Conservation (phyloP, 306 rosid genomes). For the Acmispon strigosus region DNA sequence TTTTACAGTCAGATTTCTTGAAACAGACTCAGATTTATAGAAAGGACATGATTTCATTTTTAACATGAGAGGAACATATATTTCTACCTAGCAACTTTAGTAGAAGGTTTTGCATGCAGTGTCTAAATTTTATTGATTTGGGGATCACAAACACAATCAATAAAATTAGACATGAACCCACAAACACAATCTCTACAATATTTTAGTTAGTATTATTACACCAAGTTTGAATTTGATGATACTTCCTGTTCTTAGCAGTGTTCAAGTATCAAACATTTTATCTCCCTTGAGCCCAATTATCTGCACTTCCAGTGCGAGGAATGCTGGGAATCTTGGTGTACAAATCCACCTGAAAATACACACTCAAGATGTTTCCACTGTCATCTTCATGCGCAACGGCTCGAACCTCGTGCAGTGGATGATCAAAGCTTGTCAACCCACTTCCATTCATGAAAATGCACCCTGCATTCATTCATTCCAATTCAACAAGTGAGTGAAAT, state of each 20-base stretch:
- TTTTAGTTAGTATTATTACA: neutral
- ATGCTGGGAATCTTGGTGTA: constrained; percentile 46
- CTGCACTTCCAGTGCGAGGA: constrained; percentile 50
- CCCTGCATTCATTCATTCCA: constrained; percentile 30
- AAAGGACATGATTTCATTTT: no score
- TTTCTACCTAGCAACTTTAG: no score
- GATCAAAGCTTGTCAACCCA: constrained; percentile 53
- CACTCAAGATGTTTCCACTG: constrained; percentile 38
- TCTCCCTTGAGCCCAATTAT: constrained; percentile 49
- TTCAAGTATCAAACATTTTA: neutral
- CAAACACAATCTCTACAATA: neutral
- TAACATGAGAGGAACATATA: no score
- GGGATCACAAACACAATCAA: no score
- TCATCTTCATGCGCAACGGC: constrained; percentile 36
- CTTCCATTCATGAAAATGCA: constrained; percentile 49
- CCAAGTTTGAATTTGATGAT: neutral
- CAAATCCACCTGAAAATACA: constrained; percentile 50
- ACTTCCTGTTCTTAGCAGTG: neutral
- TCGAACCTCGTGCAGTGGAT: constrained; percentile 53
- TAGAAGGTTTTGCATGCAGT: no score
- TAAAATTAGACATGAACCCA: no score
- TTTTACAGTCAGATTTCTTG: no score
- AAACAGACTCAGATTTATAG: no score
- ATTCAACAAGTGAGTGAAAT: neutral
- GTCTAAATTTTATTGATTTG: no score